Percentiles rank a stretch among this genome's conserved stretches.
phyloP scores from a whole-genome alignment of 768 basidiomycete species.

The Boletus insuetus region DNA sequence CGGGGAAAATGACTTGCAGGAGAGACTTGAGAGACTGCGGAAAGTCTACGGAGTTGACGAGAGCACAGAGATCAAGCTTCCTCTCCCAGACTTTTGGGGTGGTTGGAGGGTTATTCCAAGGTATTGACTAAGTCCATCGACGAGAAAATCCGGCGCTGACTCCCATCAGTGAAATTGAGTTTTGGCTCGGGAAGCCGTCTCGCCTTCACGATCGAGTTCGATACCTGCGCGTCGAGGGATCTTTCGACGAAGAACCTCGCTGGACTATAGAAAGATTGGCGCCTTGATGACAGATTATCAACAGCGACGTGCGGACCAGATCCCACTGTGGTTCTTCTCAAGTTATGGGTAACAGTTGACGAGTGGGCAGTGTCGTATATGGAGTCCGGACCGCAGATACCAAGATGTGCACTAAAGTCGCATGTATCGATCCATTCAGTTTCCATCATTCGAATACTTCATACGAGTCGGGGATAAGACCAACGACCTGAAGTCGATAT shows the following conservation, averaged over 20 bases:
- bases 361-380: background rate
- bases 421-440: background rate
- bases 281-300: constrained; percentile 43
- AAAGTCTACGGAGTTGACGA: constrained; percentile 53
- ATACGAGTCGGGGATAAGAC: constrained; percentile 2
- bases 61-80: constrained; percentile 46
- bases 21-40: constrained; percentile 55
- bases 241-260: constrained; percentile 45
- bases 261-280: constrained; percentile 84
- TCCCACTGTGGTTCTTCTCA: background rate
- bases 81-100: constrained; percentile 91
- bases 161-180: constrained; percentile 80
- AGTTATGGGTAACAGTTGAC: background rate
- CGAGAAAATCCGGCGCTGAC: constrained; percentile 4
- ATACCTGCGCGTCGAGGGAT: constrained; percentile 56
- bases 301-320: background rate
- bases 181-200: constrained; percentile 97
- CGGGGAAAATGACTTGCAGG: constrained; percentile 64
- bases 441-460: background rate
- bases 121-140: constrained; percentile 36
- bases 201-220: constrained; percentile 88
- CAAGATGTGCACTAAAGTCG: background rate
- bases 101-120: constrained; percentile 93
- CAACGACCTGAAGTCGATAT: background rate
- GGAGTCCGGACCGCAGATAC: constrained; percentile 9